Conservation (phyloP, 2,329 filamentous ascomycete genomes). For the Clonostachys solani region DNA sequence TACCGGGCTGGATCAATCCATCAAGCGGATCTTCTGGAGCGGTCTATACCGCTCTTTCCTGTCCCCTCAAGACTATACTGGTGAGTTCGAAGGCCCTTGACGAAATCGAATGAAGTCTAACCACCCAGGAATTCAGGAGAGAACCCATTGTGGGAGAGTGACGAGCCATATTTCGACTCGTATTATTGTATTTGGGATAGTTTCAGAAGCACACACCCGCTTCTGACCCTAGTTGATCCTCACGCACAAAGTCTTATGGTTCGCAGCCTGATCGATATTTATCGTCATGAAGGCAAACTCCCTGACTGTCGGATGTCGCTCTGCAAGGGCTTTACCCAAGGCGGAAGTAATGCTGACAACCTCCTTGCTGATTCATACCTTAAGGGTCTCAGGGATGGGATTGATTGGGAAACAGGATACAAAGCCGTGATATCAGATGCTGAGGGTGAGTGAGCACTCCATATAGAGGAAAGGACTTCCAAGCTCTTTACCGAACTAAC, state of each 20-base stretch:
- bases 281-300: conserved; percentile 62
- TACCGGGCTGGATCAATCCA: conserved; percentile 44
- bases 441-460: conserved; percentile 42
- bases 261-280: conserved; percentile 67
- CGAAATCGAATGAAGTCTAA: neutral
- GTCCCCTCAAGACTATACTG: conserved; percentile 70
- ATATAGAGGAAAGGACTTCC: neutral
- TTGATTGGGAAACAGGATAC: conserved; percentile 69
- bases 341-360: conserved; percentile 72
- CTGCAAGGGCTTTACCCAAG: conserved; percentile 72
- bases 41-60: conserved; percentile 66
- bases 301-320: conserved; percentile 77
- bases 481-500: neutral
- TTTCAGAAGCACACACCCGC: conserved; percentile 65
- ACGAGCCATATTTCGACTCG: conserved; percentile 72
- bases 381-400: conserved; percentile 60
- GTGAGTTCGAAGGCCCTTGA: conserved; percentile 1
- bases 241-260: conserved; percentile 64
- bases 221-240: conserved; percentile 69
- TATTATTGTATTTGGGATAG: conserved; percentile 70
- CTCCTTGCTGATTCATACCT: conserved; percentile 66
- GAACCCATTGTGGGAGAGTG: conserved; percentile 66
- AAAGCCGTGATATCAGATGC: conserved; percentile 71
- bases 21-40: conserved; percentile 67
- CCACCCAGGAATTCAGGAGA: conserved; percentile 55